These are phyloP conservation scores for Copromyces sp. DNA, from an alignment of 495 filamentous ascomycete species.

Conservation along the genomic window DNA sequence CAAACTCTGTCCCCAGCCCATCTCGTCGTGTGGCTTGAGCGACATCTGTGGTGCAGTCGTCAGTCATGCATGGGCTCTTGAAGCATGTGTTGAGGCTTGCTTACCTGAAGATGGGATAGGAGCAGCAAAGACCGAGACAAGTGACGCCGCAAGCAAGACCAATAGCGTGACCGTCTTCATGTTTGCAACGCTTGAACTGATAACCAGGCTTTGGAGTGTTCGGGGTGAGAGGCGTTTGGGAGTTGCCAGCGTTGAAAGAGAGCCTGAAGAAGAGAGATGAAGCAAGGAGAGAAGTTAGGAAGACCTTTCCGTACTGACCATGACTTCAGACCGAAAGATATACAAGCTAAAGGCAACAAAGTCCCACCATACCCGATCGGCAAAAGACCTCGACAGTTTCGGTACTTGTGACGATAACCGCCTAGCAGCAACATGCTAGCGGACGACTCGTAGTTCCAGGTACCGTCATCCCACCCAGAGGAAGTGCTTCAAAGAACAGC, in stretches of 20 bases:
- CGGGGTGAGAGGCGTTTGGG: neutral
- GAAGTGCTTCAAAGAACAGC: neutral
- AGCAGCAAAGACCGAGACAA: neutral
- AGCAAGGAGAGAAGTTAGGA: neutral
- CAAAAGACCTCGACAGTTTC: neutral
- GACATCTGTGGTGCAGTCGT: neutral
- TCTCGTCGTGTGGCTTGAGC: neutral
- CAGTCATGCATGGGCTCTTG: neutral
- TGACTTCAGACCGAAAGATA: neutral
- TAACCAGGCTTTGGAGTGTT: neutral
- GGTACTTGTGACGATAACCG: neutral
- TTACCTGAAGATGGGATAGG: neutral
- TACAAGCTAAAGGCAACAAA: neutral
- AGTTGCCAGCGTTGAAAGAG: neutral
- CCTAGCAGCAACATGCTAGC: neutral
- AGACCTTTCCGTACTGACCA: neutral
- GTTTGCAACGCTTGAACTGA: neutral
- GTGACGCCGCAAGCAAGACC: neutral
- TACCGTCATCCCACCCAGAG: neutral
- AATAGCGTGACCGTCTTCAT: neutral
- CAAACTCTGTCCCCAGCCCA: slow-evolving; percentile 1
- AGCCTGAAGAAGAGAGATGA: neutral
- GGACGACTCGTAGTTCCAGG: neutral
- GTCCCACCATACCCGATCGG: neutral
- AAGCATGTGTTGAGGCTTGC: neutral